Conservation (phyloP, 805 yeast species). For the Spathaspora girioi region DNA sequence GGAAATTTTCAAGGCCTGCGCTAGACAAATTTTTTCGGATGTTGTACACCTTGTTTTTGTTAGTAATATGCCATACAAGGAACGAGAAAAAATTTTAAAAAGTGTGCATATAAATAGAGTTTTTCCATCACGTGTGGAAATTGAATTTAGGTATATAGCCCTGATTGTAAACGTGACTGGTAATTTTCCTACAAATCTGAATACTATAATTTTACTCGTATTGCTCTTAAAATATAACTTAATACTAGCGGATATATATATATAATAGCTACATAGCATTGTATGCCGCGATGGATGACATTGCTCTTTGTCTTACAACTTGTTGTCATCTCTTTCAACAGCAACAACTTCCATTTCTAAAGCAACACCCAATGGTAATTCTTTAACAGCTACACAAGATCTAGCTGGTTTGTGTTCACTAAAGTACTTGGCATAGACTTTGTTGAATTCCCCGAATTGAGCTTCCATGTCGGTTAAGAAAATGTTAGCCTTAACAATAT, state of each 20-base stretch:
- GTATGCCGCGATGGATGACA: background rate
- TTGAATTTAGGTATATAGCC: background rate
- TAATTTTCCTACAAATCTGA: background rate
- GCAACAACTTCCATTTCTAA: constrained; percentile 94
- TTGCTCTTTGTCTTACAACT: constrained; percentile 5
- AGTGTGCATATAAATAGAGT: constrained; percentile 1
- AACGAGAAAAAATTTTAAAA: background rate
- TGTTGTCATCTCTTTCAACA: constrained; percentile 46
- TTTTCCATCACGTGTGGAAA: background rate
- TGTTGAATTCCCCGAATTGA: constrained; percentile 80
- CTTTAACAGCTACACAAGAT: constrained; percentile 94
- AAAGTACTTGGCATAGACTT: constrained; percentile 78
- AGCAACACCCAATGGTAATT: constrained; percentile 82
- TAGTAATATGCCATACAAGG: background rate
- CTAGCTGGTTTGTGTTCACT: constrained; percentile 87
- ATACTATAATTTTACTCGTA: background rate
- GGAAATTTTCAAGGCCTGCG: background rate
- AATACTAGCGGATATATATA: too few relatives aligned
- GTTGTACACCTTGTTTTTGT: background rate
- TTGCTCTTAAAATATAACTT: too few relatives aligned
- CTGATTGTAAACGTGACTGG: background rate
- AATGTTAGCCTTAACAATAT: constrained; percentile 82
- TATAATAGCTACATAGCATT: too few relatives aligned
- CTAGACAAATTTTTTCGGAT: background rate
- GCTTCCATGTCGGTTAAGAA: constrained; percentile 84